Conservation (phyloP, 768 basidiomycete genomes). For the Pisolithus sp. region DNA sequence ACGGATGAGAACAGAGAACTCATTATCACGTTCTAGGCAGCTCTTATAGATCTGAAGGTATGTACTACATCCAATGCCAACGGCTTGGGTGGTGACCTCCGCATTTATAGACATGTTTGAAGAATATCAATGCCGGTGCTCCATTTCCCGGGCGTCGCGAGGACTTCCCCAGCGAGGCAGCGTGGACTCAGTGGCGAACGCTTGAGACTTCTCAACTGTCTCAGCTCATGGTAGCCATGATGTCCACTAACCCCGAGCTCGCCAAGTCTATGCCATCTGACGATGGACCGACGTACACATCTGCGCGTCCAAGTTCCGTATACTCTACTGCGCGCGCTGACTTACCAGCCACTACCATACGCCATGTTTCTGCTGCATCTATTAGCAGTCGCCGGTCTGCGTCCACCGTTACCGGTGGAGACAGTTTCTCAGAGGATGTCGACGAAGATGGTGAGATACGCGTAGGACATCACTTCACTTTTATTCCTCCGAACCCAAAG, state of each 20-base stretch:
- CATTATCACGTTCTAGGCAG: conserved; percentile 46
- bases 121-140: conserved; percentile 80
- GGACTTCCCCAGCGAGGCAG: conserved; percentile 79
- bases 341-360: conserved; percentile 28
- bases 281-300: conserved; percentile 13
- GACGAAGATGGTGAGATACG: conserved; percentile 65
- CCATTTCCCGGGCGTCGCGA: conserved; percentile 81
- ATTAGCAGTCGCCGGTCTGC: conserved; percentile 65
- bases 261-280: conserved; percentile 72
- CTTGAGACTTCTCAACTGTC: conserved; percentile 79
- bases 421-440: conserved; percentile 32
- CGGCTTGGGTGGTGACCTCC: conserved; percentile 3
- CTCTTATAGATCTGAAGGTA: conserved; percentile 83
- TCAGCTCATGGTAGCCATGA: conserved; percentile 83
- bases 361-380: conserved; percentile 54
- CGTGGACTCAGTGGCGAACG: conserved; percentile 79
- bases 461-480: conserved; percentile 77
- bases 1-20: not conserved
- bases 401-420: conserved; percentile 29
- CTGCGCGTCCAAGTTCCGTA: conserved; percentile 49
- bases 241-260: conserved; percentile 78
- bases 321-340: conserved; percentile 41
- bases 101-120: conserved; percentile 66
- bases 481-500: conserved; percentile 83
- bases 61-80: not conserved